Conservation (phyloP, 805 yeast species). For the Pichia exigua region DNA sequence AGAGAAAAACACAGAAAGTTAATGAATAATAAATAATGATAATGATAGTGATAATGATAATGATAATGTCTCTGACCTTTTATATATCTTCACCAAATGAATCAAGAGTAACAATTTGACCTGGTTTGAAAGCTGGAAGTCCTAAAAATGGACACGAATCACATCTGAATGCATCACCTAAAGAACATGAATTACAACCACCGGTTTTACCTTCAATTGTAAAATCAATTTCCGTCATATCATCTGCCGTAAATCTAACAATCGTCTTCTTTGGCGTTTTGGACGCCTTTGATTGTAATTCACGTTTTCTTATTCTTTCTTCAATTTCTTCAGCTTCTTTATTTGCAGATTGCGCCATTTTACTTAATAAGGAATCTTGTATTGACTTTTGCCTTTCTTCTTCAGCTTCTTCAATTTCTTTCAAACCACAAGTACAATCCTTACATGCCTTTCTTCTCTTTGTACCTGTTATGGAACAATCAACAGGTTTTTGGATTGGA, state of each 20-base stretch:
- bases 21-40: neutral
- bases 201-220: conserved; percentile 96
- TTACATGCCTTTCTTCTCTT: conserved; percentile 91
- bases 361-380: conserved; percentile 38
- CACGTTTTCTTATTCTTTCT: conserved; percentile 31
- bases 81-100: conserved; percentile 71
- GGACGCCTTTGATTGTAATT: conserved; percentile 15
- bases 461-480: conserved; percentile 41
- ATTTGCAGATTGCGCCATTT: conserved; percentile 44
- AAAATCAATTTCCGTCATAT: conserved; percentile 85
- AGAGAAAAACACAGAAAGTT: neutral
- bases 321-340: conserved; percentile 49
- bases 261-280: conserved; percentile 12
- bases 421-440: conserved; percentile 96
- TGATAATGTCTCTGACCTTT: neutral
- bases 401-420: conserved; percentile 74
- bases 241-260: conserved; percentile 53
- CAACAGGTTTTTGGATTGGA: conserved; percentile 47
- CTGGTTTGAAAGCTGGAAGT: conserved; percentile 96
- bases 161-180: conserved; percentile 98
- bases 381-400: conserved; percentile 34
- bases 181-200: conserved; percentile 94
- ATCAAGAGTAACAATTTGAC: conserved; percentile 75
- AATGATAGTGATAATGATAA: no score
- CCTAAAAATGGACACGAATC: conserved; percentile 98